Evolutionary conservation across 495 filamentous ascomycete genomes (phyloP).

Genomic region (Podospora didyma): DNA sequence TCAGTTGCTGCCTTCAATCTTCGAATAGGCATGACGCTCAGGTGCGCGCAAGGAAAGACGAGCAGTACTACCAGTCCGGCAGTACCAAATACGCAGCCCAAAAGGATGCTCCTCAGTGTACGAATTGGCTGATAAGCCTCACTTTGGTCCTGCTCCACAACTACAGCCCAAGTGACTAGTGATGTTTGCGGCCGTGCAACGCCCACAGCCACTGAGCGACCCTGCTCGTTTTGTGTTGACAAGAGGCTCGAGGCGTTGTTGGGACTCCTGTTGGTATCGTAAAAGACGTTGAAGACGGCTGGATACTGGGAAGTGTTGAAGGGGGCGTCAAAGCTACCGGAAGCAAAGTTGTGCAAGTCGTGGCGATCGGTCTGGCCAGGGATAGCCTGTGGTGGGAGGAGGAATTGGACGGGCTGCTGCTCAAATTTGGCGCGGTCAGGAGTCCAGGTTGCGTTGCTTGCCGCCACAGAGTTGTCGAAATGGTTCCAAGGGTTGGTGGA

Average conservation of each 20-base stretch:
- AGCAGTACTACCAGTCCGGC: conserved; percentile 63
- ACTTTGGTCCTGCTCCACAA: conserved; percentile 68
- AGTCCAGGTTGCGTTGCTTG: conserved; percentile 29
- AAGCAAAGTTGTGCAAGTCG: conserved; percentile 33
- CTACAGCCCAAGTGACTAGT: conserved; percentile 73
- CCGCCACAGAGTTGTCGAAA: conserved; percentile 43
- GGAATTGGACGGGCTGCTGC: conserved; percentile 37
- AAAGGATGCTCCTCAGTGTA: conserved; percentile 67
- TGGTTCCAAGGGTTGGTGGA: conserved; percentile 60
- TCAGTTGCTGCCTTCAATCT: conserved; percentile 72
- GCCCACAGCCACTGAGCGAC: conserved; percentile 61
- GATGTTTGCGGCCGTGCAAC: conserved; percentile 60
- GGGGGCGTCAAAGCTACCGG: conserved; percentile 38
- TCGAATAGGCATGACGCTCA: conserved; percentile 74
- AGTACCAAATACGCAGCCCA: conserved; percentile 82
- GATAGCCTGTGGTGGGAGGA: conserved; percentile 41
- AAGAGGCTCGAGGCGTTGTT: conserved; percentile 63
- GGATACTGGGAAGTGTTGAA: conserved; percentile 58
- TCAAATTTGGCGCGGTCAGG: conserved; percentile 32
- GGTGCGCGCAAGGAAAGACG: conserved; percentile 72
- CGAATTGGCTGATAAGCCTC: conserved; percentile 76
- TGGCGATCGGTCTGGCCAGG: conserved; percentile 44
- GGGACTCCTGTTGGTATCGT: conserved; percentile 32
- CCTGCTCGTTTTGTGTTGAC: conserved; percentile 67
- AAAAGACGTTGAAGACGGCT: conserved; percentile 52